Evolutionary conservation across 2,329 filamentous ascomycete genomes (phyloP).

Genomic region (Colletotrichum higginsianum): DNA sequence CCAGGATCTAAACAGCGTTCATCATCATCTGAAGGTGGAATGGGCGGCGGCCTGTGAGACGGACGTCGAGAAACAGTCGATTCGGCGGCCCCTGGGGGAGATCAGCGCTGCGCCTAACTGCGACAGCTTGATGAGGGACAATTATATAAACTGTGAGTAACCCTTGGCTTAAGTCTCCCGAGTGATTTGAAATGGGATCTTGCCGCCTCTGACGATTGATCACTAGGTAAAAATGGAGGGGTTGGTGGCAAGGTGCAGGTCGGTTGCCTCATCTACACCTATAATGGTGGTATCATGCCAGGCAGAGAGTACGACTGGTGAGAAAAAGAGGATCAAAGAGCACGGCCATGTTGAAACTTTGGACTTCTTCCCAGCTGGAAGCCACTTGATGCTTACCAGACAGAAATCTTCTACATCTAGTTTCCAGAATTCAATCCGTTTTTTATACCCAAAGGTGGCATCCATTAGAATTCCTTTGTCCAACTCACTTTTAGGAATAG

Average conservation of each 20-base stretch:
- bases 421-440: too few relatives aligned
- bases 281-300: conserved; percentile 3
- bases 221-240: conserved; percentile 1
- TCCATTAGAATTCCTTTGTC: too few relatives aligned
- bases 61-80: background rate
- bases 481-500: too few relatives aligned
- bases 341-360: background rate
- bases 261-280: conserved; percentile 10
- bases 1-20: background rate
- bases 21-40: conserved; percentile 3
- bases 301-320: conserved; percentile 8
- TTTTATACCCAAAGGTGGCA: too few relatives aligned
- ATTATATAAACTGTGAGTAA: conserved; percentile 1
- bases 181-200: too few relatives aligned
- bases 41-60: background rate
- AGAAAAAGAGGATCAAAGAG: background rate
- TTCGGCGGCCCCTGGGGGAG: background rate
- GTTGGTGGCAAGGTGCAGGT: conserved; percentile 6
- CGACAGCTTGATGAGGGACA: conserved; percentile 1
- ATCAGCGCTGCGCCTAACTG: background rate
- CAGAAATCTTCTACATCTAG: too few relatives aligned
- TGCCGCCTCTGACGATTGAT: background rate
- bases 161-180: background rate
- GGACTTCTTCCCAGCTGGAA: background rate
- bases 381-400: too few relatives aligned